phyloP scores from a whole-genome alignment of 306 rosid genomes.

The Argentina anserina region DNA sequence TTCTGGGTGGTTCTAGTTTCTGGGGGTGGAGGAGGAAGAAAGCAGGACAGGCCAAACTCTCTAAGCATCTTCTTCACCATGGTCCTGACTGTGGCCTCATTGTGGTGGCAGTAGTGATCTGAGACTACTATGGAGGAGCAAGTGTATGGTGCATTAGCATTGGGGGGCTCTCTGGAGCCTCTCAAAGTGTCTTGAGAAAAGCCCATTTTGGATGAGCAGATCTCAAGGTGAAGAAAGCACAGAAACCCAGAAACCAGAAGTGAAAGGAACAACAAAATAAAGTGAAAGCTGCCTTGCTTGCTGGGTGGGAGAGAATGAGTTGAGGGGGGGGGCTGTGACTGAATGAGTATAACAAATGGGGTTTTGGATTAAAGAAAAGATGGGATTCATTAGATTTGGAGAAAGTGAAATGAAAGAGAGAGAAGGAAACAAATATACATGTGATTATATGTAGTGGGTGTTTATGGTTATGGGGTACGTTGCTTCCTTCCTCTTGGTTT shows the following conservation, averaged over 20 bases:
- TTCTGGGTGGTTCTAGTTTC: constrained; percentile 19
- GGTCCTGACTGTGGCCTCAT: constrained; percentile 43
- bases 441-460: too few species aligned
- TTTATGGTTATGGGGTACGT: too few species aligned
- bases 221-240: constrained; percentile 49
- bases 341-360: constrained; percentile 7
- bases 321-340: not conserved
- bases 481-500: too few species aligned
- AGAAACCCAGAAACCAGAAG: constrained; percentile 41
- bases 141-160: constrained; percentile 1
- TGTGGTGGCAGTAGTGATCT: constrained; percentile 32
- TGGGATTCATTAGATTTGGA: not conserved
- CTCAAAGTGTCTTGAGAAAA: constrained; percentile 38
- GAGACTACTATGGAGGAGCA: constrained; percentile 21
- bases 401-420: not conserved
- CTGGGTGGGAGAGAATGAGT: constrained; percentile 47
- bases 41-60: constrained; percentile 56
- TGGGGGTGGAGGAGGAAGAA: constrained; percentile 45
- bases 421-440: too few species aligned
- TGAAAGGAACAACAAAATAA: constrained; percentile 4
- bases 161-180: constrained; percentile 34
- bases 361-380: constrained; percentile 2
- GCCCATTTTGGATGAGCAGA: constrained; percentile 58
- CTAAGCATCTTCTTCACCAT: constrained; percentile 55
- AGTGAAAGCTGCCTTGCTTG: constrained; percentile 66